Base-by-base conservation (phyloP, 805 yeast species). In the Wickerhamiella parazyma region DNA sequence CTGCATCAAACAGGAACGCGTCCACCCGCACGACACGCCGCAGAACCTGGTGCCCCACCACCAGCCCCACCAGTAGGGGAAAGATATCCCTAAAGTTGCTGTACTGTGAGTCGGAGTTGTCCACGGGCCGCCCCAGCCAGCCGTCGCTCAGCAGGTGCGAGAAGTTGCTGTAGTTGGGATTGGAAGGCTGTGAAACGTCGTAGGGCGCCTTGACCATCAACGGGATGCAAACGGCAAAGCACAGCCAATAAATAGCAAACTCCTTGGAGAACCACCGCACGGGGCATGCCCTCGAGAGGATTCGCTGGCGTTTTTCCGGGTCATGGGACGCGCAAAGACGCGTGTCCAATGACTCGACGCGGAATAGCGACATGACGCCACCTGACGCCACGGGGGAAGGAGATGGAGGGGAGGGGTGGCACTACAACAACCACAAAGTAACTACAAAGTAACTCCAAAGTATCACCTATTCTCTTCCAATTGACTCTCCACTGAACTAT, bases 21-120 rank as follows among this genome's bases (percentile, higher is more conserved):
- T 54, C 36, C 6, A 53, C 36, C 2, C 57, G 47, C 2, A 53
- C 8, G 40, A 61, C 59, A 3, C 38, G 38, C 51, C 94, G 73
- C 7, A 79, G 45, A 0, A 55, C 38, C 4, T 68, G 59, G 61
- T 91, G 97, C 1, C 66, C 57, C 0, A 56, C 49, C 44, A 79
- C 68, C 39, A 84, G 65, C 0, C 64, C 72, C n/a, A 66, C 56
- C 39, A 91, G 63, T 39, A 80, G 58, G 10, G 75, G 72, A 49
- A 89, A 68, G 56, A 86, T 86, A 56, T 81, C 79, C 53, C 98
- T 71, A 58, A 91, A 85, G 55, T 86, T 84, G 20, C 83, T 63
- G 56, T 89, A 91, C 60, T 91, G 99, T 25, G 70, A 67, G 58
- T 91, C 99, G 4, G 94, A 80, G 58, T 89, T 87, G 60, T 91